Evolutionary conservation across 495 filamentous ascomycete genomes (phyloP).

Genomic region (Neurospora sp.): DNA sequence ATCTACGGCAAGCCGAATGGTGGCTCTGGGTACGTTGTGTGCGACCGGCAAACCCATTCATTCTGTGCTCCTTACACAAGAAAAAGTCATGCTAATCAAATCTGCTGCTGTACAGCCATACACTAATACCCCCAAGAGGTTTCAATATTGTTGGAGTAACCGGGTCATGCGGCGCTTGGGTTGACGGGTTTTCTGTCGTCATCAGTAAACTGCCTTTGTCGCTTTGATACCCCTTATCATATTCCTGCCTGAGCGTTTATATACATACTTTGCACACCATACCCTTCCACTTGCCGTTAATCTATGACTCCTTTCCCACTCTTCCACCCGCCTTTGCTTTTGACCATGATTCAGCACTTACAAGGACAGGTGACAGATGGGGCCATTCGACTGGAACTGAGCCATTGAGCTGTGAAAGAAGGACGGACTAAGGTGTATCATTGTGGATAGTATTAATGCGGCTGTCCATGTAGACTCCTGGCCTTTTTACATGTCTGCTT

Average conservation of each 20-base stretch:
- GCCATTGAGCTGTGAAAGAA: background rate
- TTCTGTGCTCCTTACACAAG: background rate
- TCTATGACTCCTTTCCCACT: background rate
- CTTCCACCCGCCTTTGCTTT: background rate
- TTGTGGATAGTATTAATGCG: background rate
- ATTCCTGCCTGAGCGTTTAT: background rate
- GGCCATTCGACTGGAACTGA: background rate
- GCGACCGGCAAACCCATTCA: background rate
- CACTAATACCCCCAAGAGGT: conserved; percentile 79
- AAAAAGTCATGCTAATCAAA: background rate
- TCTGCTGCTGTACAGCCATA: conserved; percentile 49
- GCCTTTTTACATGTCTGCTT: background rate
- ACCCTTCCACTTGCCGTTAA: background rate
- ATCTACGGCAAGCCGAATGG: conserved; percentile 75
- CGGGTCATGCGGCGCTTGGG: conserved; percentile 70
- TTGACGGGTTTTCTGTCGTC: conserved; percentile 84
- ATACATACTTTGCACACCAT: background rate
- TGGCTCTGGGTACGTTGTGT: conserved; percentile 60
- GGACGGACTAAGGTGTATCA: background rate
- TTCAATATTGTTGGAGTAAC: conserved; percentile 83
- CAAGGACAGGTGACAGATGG: background rate
- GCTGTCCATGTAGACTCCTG: background rate
- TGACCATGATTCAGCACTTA: background rate
- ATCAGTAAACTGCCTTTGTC: conserved; percentile 44
- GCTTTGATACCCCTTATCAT: background rate